Percentiles rank a stretch among this genome's conserved stretches.
These are phyloP conservation scores for Talaromyces funiculosus DNA, from an alignment of 2,329 filamentous ascomycete species.

Conservation along the genomic window DNA sequence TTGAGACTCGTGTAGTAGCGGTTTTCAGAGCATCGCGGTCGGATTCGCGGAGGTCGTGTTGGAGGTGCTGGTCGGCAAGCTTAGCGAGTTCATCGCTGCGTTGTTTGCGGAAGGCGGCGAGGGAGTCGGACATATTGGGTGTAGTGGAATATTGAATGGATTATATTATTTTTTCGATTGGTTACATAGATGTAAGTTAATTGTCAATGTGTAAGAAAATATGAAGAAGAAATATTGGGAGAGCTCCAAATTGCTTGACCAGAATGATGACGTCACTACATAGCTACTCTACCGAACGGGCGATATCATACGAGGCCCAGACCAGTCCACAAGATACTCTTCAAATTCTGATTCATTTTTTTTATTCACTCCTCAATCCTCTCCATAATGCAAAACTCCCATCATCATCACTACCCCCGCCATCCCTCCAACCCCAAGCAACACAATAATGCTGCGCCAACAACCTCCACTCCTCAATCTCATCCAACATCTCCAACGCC, in stretches of 20 bases:
- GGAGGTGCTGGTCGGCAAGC: conserved; percentile 54
- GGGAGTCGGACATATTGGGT: conserved; percentile 33
- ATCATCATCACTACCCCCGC: not conserved
- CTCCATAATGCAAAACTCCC: not conserved
- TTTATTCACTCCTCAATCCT: not conserved
- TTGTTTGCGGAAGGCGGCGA: conserved; percentile 44
- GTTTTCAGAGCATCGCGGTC: conserved; percentile 55
- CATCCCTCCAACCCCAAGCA: conserved; percentile 74
- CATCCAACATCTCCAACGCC: conserved; percentile 78
- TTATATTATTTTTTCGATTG: not conserved
- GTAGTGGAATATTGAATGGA: not conserved
- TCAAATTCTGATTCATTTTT: not conserved
- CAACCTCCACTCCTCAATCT: conserved; percentile 89
- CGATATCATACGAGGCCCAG: not conserved
- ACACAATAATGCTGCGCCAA: conserved; percentile 85
- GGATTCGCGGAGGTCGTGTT: conserved; percentile 52
- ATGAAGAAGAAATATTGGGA: conserved; percentile 15
- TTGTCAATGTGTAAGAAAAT: not conserved
- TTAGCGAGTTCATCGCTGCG: conserved; percentile 47
- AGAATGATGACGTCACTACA: conserved; percentile 5
- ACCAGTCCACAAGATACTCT: not conserved
- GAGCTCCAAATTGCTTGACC: not conserved
- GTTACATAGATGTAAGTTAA: not conserved
- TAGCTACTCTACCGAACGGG: too few species aligned
- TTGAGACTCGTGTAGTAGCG: conserved; percentile 52